Percentiles rank a stretch among this genome's conserved stretches.
Conservation (phyloP, 2,329 filamentous ascomycete genomes). For the Torrubiellomyces zombiae region DNA sequence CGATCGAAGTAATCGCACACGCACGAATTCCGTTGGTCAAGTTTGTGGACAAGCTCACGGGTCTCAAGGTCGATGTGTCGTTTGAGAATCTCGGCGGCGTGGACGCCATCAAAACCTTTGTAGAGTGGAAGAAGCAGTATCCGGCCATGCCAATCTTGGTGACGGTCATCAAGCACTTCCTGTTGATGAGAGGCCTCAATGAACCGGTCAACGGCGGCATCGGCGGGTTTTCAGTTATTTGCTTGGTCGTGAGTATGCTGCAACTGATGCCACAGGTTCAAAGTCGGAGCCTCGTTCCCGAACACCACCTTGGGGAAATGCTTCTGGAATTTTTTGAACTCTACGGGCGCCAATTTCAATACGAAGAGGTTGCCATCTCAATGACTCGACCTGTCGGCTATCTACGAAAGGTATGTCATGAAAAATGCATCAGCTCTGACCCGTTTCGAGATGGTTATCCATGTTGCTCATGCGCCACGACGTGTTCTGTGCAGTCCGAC, state of each 20-base stretch:
- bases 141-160: conserved; percentile 79
- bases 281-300: conserved; percentile 37
- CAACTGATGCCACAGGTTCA: conserved; percentile 62
- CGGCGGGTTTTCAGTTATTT: conserved; percentile 87
- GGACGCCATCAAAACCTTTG: conserved; percentile 63
- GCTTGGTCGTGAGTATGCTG: conserved; percentile 77
- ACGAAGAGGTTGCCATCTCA: conserved; percentile 51
- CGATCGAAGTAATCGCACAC: conserved; percentile 50
- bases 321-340: conserved; percentile 79
- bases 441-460: background rate
- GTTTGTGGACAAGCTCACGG: conserved; percentile 63
- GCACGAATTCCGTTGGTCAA: conserved; percentile 90
- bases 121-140: conserved; percentile 60
- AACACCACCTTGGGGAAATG: conserved; percentile 60
- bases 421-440: background rate
- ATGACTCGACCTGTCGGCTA: conserved; percentile 55
- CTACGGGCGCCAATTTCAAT: conserved; percentile 72
- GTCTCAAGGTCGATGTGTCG: conserved; percentile 77
- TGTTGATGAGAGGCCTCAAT: conserved; percentile 77
- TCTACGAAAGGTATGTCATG: conserved; percentile 52
- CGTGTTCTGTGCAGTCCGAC: conserved; percentile 26
- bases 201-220: conserved; percentile 85
- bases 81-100: conserved; percentile 85
- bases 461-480: background rate
- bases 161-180: conserved; percentile 78